Percentiles rank a stretch among this genome's conserved stretches.
Evolutionary conservation across 2,329 filamentous ascomycete genomes (phyloP).

Genomic region (Pleurostoma richardsiae): DNA sequence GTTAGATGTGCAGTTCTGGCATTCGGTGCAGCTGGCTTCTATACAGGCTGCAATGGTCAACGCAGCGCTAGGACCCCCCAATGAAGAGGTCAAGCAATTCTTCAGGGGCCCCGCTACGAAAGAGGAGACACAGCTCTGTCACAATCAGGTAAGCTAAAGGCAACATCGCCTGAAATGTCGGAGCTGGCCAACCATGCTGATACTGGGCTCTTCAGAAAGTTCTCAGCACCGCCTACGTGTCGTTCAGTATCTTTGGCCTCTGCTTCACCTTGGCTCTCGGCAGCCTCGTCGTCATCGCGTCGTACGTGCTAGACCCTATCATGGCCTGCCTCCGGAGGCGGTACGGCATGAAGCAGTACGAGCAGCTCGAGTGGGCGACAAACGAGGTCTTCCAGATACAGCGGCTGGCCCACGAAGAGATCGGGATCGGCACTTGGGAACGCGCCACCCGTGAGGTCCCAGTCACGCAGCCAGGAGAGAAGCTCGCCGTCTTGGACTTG

Average conservation of each 20-base stretch:
- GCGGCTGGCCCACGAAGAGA: neutral
- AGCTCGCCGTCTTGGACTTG: neutral
- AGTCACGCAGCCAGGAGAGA: neutral
- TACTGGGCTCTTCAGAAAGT: conserved; percentile 14
- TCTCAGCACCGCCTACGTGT: conserved; percentile 10
- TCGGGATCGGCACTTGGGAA: neutral
- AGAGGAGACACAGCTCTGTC: conserved; percentile 3
- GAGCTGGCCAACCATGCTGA: no score
- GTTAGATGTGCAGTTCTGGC: conserved; percentile 8
- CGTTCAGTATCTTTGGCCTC: conserved; percentile 21
- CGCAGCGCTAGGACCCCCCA: conserved; percentile 2
- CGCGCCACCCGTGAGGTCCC: neutral
- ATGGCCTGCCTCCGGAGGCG: conserved; percentile 6
- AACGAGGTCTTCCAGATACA: conserved; percentile 2
- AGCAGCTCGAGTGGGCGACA: conserved; percentile 11
- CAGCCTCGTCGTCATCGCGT: conserved; percentile 9
- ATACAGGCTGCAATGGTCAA: conserved; percentile 5
- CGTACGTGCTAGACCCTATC: conserved; percentile 10
- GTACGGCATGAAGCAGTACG: conserved; percentile 8
- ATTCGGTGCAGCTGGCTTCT: conserved; percentile 1
- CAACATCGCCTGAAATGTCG: no score
- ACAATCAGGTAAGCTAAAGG: conserved; percentile 3
- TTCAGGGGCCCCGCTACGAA: neutral
- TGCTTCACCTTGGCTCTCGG: conserved; percentile 14
- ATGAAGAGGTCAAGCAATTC: neutral